phyloP scores from a whole-genome alignment of 2,329 filamentous ascomycete genomes.

The Pestalotiopsis sp. region DNA sequence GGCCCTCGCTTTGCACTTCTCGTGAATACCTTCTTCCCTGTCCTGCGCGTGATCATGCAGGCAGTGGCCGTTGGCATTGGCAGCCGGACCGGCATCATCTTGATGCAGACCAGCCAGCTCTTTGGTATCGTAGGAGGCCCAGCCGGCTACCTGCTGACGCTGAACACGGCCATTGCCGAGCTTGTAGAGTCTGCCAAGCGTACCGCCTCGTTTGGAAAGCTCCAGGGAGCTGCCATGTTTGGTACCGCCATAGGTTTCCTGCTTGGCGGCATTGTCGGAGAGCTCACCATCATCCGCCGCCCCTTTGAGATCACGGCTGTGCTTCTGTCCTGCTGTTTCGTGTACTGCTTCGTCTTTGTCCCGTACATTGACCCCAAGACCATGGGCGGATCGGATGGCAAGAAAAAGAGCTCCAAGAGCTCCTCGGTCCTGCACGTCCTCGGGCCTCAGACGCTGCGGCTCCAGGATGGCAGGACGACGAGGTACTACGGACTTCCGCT shows the following conservation, averaged over 20 bases:
- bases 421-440: slow-evolving; percentile 20
- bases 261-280: slow-evolving; percentile 23
- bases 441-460: slow-evolving; percentile 21
- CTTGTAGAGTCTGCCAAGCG: slow-evolving; percentile 59
- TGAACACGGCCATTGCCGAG: slow-evolving; percentile 70
- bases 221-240: slow-evolving; percentile 27
- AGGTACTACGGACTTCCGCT: slow-evolving; percentile 24
- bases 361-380: slow-evolving; percentile 26
- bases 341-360: slow-evolving; percentile 21
- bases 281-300: slow-evolving; percentile 20
- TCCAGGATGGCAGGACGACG: slow-evolving; percentile 18
- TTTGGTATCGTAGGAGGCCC: slow-evolving; percentile 70
- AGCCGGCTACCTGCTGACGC: slow-evolving; percentile 67
- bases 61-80: slow-evolving; percentile 64
- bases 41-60: slow-evolving; percentile 63
- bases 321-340: slow-evolving; percentile 19
- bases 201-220: slow-evolving; percentile 64
- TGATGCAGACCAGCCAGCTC: slow-evolving; percentile 69
- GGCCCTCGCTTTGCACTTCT: slow-evolving; percentile 65
- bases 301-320: slow-evolving; percentile 26
- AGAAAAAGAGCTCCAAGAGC: slow-evolving; percentile 18
- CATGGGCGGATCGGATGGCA: slow-evolving; percentile 16
- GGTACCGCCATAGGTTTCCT: slow-evolving; percentile 23
- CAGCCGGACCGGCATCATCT: slow-evolving; percentile 59
- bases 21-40: slow-evolving; percentile 66